phyloP scores from a whole-genome alignment of 2,329 filamentous ascomycete genomes.

The Paraphoma sp. region DNA sequence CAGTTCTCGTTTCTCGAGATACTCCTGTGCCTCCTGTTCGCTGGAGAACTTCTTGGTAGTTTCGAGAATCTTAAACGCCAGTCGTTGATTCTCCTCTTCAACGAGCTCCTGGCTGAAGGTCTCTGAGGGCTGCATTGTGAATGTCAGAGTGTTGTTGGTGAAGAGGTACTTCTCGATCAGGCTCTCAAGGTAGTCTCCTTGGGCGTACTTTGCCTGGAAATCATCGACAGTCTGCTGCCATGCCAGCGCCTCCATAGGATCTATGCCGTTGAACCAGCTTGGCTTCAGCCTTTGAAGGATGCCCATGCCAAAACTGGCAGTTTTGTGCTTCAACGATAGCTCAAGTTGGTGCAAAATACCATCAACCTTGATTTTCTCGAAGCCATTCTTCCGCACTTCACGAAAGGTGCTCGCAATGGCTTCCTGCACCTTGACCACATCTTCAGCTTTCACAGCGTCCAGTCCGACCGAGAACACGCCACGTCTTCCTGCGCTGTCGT shows the following conservation, averaged over 20 bases:
- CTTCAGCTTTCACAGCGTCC: slow-evolving; percentile 83
- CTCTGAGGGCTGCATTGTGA: slow-evolving; percentile 89
- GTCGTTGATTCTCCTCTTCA: slow-evolving; percentile 75
- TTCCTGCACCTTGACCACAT: slow-evolving; percentile 78
- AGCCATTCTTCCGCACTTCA: slow-evolving; percentile 75
- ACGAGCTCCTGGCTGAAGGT: slow-evolving; percentile 76
- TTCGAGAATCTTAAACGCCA: slow-evolving; percentile 76
- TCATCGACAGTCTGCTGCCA: slow-evolving; percentile 88
- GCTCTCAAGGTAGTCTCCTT: slow-evolving; percentile 81
- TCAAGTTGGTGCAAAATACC: slow-evolving; percentile 94
- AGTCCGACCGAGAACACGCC: slow-evolving; percentile 91
- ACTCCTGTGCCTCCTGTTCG: slow-evolving; percentile 72
- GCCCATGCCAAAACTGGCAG: slow-evolving; percentile 90
- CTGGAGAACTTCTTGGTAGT: slow-evolving; percentile 72
- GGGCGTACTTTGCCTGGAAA: slow-evolving; percentile 78
- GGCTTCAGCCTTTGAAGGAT: slow-evolving; percentile 88
- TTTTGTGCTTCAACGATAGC: slow-evolving; percentile 94
- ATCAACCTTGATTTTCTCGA: slow-evolving; percentile 89
- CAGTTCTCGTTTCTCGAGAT: slow-evolving; percentile 79
- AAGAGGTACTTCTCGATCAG: slow-evolving; percentile 89
- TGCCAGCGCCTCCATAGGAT: slow-evolving; percentile 87
- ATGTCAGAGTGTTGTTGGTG: slow-evolving; percentile 84
- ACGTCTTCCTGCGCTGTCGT: slow-evolving; percentile 77
- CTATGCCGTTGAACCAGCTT: slow-evolving; percentile 93
- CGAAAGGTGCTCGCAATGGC: slow-evolving; percentile 75